phyloP scores from a whole-genome alignment of 2,329 filamentous ascomycete species.

The Cordyceps pruinosa region DNA sequence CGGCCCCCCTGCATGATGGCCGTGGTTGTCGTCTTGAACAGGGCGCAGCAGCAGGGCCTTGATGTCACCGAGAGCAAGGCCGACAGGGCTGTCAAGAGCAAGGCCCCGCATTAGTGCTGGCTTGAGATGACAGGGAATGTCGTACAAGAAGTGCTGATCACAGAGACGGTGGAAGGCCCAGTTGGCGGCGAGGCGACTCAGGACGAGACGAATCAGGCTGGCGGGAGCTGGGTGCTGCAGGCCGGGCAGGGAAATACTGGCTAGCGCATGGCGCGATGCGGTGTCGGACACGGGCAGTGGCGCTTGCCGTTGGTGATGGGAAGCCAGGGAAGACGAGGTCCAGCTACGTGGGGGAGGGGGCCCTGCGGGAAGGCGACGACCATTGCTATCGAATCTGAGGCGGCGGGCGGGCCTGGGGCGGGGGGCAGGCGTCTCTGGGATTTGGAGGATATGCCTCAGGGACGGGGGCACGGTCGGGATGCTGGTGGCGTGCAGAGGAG shows the following conservation, averaged over 20 bases:
- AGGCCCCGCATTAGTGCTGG: slow-evolving; percentile 46
- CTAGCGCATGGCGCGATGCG: slow-evolving; percentile 11
- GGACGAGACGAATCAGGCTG: slow-evolving; percentile 45
- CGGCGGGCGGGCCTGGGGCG: slow-evolving; percentile 39
- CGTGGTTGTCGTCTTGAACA: slow-evolving; percentile 14
- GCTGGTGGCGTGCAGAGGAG: slow-evolving; percentile 23
- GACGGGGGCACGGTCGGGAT: slow-evolving; percentile 52
- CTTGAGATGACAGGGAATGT: slow-evolving; percentile 47
- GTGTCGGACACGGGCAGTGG: neutral
- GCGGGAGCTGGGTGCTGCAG: slow-evolving; percentile 35
- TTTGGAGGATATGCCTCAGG: slow-evolving; percentile 51
- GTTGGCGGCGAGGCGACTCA: slow-evolving; percentile 44
- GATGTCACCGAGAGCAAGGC: slow-evolving; percentile 45
- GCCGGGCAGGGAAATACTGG: slow-evolving; percentile 35
- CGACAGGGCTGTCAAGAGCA: slow-evolving; percentile 35
- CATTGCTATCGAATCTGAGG: slow-evolving; percentile 36
- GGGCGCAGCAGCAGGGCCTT: slow-evolving; percentile 36
- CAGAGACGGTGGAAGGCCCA: slow-evolving; percentile 51
- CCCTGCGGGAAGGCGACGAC: slow-evolving; percentile 48
- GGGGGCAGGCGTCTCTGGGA: slow-evolving; percentile 50
- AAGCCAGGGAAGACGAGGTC: slow-evolving; percentile 29
- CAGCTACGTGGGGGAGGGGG: slow-evolving; percentile 55
- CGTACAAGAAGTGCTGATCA: slow-evolving; percentile 50
- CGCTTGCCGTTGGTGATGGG: slow-evolving; percentile 8
- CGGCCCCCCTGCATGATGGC: slow-evolving; percentile 16